phyloP scores from a whole-genome alignment of 441 rosid genomes.

The Adansonia grandidieri region DNA sequence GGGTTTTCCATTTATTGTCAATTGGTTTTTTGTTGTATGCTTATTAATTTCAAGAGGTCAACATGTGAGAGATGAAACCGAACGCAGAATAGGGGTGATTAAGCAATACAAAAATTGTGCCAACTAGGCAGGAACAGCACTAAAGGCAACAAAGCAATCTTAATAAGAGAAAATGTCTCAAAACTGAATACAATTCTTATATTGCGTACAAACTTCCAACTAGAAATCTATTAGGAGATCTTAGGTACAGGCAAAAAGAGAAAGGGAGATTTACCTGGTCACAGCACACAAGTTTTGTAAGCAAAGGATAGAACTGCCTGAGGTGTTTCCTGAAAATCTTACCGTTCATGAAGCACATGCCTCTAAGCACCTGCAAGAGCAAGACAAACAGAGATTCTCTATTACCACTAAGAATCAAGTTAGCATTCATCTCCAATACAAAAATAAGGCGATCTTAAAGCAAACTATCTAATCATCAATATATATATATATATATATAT shows the following conservation, averaged over 20 bases:
- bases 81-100: not conserved
- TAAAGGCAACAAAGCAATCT: slow-evolving; percentile 8
- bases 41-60: not conserved
- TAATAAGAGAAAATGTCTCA: not conserved
- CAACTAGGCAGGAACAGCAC: not conserved
- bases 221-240: slow-evolving; percentile 22
- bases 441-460: not conserved
- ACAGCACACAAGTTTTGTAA: slow-evolving; percentile 91
- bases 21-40: not conserved
- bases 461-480: not conserved
- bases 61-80: not conserved
- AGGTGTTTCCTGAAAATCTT: slow-evolving; percentile 86
- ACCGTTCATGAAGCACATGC: slow-evolving; percentile 94
- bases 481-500: too few relatives aligned
- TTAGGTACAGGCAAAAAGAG: slow-evolving; percentile 18
- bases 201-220: not conserved
- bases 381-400: slow-evolving; percentile 17
- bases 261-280: slow-evolving; percentile 73
- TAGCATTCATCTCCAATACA: not conserved
- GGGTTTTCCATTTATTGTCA: not conserved
- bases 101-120: not conserved
- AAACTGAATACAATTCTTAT: not conserved
- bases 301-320: slow-evolving; percentile 93
- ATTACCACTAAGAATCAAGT: not conserved
- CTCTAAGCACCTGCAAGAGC: slow-evolving; percentile 81